Evolutionary conservation across 306 rosid species (phyloP).

Genomic region (Hippophae gyantsensis): DNA sequence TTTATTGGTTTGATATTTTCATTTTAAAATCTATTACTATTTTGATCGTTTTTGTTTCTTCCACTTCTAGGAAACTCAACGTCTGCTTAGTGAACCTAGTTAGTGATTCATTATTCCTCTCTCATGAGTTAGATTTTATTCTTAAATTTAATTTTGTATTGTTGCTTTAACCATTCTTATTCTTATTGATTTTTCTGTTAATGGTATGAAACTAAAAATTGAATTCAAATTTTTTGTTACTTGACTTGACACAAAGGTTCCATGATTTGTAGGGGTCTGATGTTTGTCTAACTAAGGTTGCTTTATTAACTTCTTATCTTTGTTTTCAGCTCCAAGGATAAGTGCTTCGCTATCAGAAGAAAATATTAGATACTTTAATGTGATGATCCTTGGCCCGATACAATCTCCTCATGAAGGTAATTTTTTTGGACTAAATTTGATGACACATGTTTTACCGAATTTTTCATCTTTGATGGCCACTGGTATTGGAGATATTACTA

Average conservation of each 20-base stretch:
- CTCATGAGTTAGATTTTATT: constrained; percentile 5
- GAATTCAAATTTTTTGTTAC: background rate
- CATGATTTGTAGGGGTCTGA: background rate
- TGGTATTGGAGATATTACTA: no score
- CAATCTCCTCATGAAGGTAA: constrained; percentile 96
- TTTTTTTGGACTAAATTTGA: background rate
- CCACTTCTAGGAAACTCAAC: constrained; percentile 88
- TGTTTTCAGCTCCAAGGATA: constrained; percentile 80
- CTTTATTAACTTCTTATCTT: constrained; percentile 21
- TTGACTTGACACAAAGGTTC: background rate
- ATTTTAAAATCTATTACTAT: background rate
- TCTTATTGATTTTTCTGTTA: no score
- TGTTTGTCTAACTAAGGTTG: constrained; percentile 8
- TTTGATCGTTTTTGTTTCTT: constrained; percentile 7
- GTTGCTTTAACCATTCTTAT: background rate
- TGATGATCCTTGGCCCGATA: constrained; percentile 95
- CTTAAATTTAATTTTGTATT: constrained; percentile 10
- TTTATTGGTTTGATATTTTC: constrained; percentile 7
- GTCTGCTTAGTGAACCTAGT: constrained; percentile 98
- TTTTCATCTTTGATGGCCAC: no score
- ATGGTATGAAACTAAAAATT: background rate
- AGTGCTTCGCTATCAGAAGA: constrained; percentile 86
- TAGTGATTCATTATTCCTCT: constrained; percentile 7
- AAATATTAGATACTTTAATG: constrained; percentile 93
- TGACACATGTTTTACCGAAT: background rate